A percentile compares a stretch with the other conserved stretches of the same genome.
Conservation (phyloP, 1,139 yeast species). For the Pichia sp. region DNA sequence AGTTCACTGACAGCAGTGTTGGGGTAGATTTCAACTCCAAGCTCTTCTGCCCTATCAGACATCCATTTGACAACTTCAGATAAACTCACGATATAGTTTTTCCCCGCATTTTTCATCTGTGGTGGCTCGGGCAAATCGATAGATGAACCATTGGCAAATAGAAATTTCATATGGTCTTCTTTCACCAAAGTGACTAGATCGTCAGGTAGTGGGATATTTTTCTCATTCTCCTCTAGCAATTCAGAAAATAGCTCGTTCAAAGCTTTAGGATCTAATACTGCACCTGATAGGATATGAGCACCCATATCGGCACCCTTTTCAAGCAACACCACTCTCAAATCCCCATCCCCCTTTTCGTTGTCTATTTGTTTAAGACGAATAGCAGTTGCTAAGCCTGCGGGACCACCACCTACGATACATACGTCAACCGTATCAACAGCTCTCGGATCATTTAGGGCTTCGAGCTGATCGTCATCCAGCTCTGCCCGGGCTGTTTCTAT, state of each 20-base stretch:
- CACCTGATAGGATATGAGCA: slow-evolving; percentile 88
- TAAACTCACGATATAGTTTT: slow-evolving; percentile 80
- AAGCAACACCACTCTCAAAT: slow-evolving; percentile 75
- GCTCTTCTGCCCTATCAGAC: slow-evolving; percentile 83
- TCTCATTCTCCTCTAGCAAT: slow-evolving; percentile 35
- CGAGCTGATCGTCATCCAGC: slow-evolving; percentile 44
- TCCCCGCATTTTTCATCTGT: slow-evolving; percentile 74
- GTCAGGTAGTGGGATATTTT: slow-evolving; percentile 66
- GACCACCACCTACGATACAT: slow-evolving; percentile 96
- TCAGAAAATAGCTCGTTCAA: slow-evolving; percentile 76
- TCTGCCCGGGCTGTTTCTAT: slow-evolving; percentile 35
- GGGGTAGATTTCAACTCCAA: slow-evolving; percentile 92
- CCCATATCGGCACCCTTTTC: slow-evolving; percentile 94
- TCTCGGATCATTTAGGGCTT: slow-evolving; percentile 53
- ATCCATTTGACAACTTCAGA: slow-evolving; percentile 78
- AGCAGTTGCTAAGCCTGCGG: slow-evolving; percentile 95
- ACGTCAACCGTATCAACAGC: slow-evolving; percentile 86
- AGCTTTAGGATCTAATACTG: slow-evolving; percentile 86
- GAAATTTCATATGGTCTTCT: slow-evolving; percentile 63
- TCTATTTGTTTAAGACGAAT: slow-evolving; percentile 84
- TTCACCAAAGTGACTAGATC: slow-evolving; percentile 73
- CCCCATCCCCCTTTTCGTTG: slow-evolving; percentile 59
- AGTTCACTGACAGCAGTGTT: slow-evolving; percentile 84
- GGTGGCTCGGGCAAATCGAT: slow-evolving; percentile 90
- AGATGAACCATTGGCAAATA: slow-evolving; percentile 49